These are phyloP conservation scores for Cryptosporidium ryanae DNA, from an alignment of 169 alveolate species.

Conservation along the genomic window DNA sequence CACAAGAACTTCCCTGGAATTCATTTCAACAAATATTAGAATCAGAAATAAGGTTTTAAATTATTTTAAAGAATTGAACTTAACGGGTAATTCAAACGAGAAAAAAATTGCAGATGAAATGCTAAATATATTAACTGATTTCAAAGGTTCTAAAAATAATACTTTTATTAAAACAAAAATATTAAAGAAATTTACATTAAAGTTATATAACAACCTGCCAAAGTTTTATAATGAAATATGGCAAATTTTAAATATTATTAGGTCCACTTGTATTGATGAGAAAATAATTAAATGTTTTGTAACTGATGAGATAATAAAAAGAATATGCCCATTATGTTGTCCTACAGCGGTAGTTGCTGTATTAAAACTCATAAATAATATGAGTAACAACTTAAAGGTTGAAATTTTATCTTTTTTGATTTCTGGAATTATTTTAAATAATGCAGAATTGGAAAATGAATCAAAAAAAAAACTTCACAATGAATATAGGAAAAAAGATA, in stretches of 20 bases:
- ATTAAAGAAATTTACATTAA: conserved; percentile 17
- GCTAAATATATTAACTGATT: conserved; percentile 5
- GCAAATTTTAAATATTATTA: conserved; percentile 3
- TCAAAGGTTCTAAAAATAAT: neutral
- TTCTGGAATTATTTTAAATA: neutral
- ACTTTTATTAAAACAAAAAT: neutral
- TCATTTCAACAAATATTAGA: conserved; percentile 1
- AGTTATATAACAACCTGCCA: conserved; percentile 13
- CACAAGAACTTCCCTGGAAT: conserved; percentile 1
- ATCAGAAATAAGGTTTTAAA: conserved; percentile 20
- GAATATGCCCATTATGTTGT: conserved; percentile 58
- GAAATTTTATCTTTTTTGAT: conserved; percentile 28
- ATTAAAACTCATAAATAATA: neutral
- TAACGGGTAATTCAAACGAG: neutral
- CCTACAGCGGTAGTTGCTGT: conserved; percentile 34
- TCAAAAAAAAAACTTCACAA: neutral
- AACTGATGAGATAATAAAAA: conserved; percentile 2
- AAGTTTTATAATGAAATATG: conserved; percentile 25
- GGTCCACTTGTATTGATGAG: neutral
- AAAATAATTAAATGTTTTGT: neutral
- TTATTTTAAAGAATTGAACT: conserved; percentile 13
- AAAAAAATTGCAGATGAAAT: conserved; percentile 19
- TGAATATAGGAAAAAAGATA: neutral
- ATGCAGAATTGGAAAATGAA: neutral
- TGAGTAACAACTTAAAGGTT: conserved; percentile 28